Conservation (phyloP, 2,329 filamentous ascomycete species). For the Chaetomium globosum region DNA sequence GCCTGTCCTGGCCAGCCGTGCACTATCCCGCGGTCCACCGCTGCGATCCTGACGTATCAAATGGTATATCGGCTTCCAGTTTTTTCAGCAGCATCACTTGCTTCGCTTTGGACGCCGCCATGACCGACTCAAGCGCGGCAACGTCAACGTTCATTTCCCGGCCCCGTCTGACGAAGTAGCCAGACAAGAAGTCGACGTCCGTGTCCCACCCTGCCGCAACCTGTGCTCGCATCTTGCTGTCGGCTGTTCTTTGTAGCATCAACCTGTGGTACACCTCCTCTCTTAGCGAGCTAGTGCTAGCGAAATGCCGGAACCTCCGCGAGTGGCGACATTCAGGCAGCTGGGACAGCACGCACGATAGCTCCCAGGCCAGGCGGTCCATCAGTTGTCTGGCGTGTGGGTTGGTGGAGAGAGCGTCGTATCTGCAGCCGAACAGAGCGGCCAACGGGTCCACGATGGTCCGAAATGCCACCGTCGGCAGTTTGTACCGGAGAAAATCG, state of each 20-base stretch:
- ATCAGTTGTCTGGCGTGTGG: conserved; percentile 66
- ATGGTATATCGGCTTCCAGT: conserved; percentile 17
- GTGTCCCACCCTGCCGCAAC: conserved; percentile 64
- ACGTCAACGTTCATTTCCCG: conserved; percentile 71
- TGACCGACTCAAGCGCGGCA: conserved; percentile 66
- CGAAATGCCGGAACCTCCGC: conserved; percentile 57
- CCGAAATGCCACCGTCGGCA: conserved; percentile 76
- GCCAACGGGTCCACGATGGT: conserved; percentile 80
- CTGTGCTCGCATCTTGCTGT: conserved; percentile 69
- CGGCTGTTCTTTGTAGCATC: conserved; percentile 56
- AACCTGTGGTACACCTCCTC: conserved; percentile 61
- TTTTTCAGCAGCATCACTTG: conserved; percentile 37
- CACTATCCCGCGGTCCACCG: background rate
- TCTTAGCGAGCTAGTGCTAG: conserved; percentile 64
- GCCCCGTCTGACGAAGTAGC: conserved; percentile 78
- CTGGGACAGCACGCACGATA: conserved; percentile 67
- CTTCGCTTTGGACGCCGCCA: conserved; percentile 74
- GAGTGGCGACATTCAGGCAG: conserved; percentile 73
- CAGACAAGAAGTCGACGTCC: conserved; percentile 84
- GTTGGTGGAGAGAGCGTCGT: conserved; percentile 71
- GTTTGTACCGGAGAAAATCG: conserved; percentile 70
- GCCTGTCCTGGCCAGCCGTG: background rate
- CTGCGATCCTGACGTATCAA: background rate
- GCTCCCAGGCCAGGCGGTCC: conserved; percentile 72
- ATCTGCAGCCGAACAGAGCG: conserved; percentile 74